Evolutionary conservation across 257 asterid genomes (phyloP), one percentile per base, ranked within the genome.

Genomic region (Jacaranda copaia): DNA sequence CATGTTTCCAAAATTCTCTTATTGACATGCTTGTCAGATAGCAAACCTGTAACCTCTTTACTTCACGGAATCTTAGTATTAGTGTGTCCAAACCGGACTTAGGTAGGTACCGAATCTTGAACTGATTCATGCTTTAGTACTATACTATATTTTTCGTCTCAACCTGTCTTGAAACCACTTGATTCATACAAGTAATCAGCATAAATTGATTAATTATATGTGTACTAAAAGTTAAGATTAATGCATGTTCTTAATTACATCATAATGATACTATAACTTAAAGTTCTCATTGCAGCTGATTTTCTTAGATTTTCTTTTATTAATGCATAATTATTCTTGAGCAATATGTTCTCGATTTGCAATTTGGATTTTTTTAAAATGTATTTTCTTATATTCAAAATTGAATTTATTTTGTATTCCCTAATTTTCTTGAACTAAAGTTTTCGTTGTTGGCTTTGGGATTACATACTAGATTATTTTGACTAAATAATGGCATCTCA

Each of bases 1-100:
- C 40, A 60, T 79, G 72, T n/a, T 55, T 43, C 7, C 52, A 13
- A 18, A 45, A 14, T 32, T 53, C n/a, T 32, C 61, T 63, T 11
- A 42, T 11, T 66, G 75, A 16, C 80, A 80, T 80, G 84, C 77
- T 74, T 74, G 74, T 82, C 73, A 77, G 76, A 12, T 62, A 12
- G 19, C 80, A 35, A 16, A 9, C 55, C 51, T 49, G 55, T 65
- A 36, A 5, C 55, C 52, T 51, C 45, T 65, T 32, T 8, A 56
- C 15, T 76, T 68, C 70, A 68, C 46, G 32, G 49, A 80, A 80
- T 74, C 73, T 19, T 45, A 74, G 53, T 45, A 74, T 75, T 40
- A 62, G 10, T 51, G 5, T 70, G 80, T 59, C 71, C 76, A 19
- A 56, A 73, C 49, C 58, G 25, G 42, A 49, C 40, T 32, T 32